These are phyloP conservation scores for Magnusiomyces fungicola DNA, from an alignment of 1,139 yeast genomes.

Conservation along the genomic window DNA sequence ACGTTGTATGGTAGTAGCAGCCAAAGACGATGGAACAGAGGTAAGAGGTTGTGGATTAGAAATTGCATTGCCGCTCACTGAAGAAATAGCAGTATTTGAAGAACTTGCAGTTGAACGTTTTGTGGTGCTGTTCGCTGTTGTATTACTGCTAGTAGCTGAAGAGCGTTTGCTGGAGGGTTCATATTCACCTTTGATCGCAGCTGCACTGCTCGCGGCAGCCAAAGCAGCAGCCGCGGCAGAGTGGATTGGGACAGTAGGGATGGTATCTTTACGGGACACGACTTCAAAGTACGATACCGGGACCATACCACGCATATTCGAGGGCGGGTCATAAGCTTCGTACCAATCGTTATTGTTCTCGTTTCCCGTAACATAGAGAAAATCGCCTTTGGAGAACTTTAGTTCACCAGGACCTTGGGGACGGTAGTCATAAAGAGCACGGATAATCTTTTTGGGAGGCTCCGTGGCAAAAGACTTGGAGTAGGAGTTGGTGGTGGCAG, in stretches of 20 bases:
- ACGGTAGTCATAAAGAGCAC: conserved; percentile 68
- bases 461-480: conserved; percentile 25
- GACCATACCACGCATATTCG: conserved; percentile 73
- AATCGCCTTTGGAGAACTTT: conserved; percentile 72
- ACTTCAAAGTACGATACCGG: conserved; percentile 81
- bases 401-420: conserved; percentile 83
- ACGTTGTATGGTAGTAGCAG: background rate
- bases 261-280: conserved; percentile 48
- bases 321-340: conserved; percentile 83
- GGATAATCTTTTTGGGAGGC: conserved; percentile 71
- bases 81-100: background rate
- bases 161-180: background rate
- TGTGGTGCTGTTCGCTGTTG: background rate
- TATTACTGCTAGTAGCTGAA: background rate
- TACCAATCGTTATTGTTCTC: conserved; percentile 68
- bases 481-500: conserved; percentile 3
- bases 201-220: background rate
- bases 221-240: conserved; percentile 12
- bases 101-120: background rate
- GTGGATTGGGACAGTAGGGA: conserved; percentile 36
- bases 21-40: background rate
- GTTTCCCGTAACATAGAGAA: conserved; percentile 69
- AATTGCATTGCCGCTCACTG: background rate
- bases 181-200: background rate
- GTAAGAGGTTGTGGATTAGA: background rate